Conservation (phyloP, 805 yeast species). For the Myxozyma melibiosi region DNA sequence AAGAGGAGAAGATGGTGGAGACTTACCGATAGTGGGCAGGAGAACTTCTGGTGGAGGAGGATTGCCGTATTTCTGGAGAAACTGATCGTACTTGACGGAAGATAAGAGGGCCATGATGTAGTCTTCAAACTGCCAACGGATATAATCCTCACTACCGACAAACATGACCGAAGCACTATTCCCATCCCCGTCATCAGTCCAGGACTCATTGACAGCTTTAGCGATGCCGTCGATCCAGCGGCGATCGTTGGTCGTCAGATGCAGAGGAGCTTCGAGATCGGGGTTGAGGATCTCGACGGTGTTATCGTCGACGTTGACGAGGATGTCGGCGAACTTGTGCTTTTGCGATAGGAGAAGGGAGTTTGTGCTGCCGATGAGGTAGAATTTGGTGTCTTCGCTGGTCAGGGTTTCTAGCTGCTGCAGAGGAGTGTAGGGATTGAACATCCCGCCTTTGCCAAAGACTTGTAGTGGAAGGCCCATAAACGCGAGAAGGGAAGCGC, state of each 20-base stretch:
- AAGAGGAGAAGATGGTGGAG: neutral
- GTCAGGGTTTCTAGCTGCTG: constrained; percentile 82
- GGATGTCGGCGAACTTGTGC: constrained; percentile 62
- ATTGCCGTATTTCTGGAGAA: constrained; percentile 46
- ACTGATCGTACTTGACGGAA: constrained; percentile 68
- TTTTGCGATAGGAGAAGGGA: constrained; percentile 72
- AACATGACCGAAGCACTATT: constrained; percentile 53
- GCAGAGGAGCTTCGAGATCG: constrained; percentile 48
- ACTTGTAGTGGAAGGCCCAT: constrained; percentile 86
- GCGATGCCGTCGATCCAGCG: constrained; percentile 69
- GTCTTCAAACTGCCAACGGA: constrained; percentile 86
- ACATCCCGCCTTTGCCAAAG: constrained; percentile 83
- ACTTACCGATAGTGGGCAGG: constrained; percentile 35
- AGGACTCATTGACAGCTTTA: constrained; percentile 52
- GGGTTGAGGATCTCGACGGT: constrained; percentile 52
- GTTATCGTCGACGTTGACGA: constrained; percentile 54
- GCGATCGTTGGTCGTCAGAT: constrained; percentile 63
- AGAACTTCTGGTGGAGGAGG: constrained; percentile 44
- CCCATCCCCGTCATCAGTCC: constrained; percentile 46
- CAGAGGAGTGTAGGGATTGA: constrained; percentile 91
- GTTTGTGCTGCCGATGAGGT: constrained; percentile 85
- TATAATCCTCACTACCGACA: constrained; percentile 82
- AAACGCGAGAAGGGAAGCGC: constrained; percentile 73
- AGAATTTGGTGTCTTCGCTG: constrained; percentile 59
- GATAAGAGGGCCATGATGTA: constrained; percentile 77